These are phyloP conservation scores for Lophium mytilinum DNA, from an alignment of 495 filamentous ascomycete genomes.

Conservation along the genomic window DNA sequence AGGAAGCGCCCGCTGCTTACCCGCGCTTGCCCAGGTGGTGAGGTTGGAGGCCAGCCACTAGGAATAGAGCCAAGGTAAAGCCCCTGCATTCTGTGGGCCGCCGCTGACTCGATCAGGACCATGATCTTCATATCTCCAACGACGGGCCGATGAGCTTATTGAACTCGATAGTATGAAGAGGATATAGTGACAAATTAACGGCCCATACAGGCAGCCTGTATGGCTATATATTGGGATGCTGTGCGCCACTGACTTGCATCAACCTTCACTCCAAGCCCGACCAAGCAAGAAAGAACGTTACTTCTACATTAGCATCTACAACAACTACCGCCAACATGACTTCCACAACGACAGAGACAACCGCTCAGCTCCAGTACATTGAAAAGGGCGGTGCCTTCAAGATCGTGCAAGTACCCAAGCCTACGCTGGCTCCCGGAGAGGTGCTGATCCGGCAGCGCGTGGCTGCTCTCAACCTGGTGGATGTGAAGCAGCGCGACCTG, in stretches of 20 bases:
- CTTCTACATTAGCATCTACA: background rate
- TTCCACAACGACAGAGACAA: background rate
- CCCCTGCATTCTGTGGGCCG: background rate
- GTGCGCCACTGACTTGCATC: background rate
- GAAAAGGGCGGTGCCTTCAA: conserved; percentile 9
- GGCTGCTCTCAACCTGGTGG: conserved; percentile 35
- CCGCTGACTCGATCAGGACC: background rate
- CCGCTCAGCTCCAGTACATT: conserved; percentile 4
- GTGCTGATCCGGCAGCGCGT: conserved; percentile 34
- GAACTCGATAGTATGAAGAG: background rate
- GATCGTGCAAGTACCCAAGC: conserved; percentile 21
- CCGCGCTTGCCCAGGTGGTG: too few relatives aligned
- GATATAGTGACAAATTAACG: background rate
- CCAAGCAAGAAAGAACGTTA: background rate
- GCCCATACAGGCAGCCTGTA: background rate
- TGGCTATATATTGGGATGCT: background rate
- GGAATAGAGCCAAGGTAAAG: too few relatives aligned
- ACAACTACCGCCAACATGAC: background rate
- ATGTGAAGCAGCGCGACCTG: conserved; percentile 34
- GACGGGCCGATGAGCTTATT: background rate
- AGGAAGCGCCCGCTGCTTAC: background rate
- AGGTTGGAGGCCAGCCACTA: too few relatives aligned
- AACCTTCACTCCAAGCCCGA: background rate
- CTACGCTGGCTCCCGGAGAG: conserved; percentile 28
- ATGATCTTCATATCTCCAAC: background rate